Evolutionary conservation across 768 basidiomycete genomes (phyloP), one percentile per base, ranked within the genome.

Genomic region (Mrakia frigida): DNA sequence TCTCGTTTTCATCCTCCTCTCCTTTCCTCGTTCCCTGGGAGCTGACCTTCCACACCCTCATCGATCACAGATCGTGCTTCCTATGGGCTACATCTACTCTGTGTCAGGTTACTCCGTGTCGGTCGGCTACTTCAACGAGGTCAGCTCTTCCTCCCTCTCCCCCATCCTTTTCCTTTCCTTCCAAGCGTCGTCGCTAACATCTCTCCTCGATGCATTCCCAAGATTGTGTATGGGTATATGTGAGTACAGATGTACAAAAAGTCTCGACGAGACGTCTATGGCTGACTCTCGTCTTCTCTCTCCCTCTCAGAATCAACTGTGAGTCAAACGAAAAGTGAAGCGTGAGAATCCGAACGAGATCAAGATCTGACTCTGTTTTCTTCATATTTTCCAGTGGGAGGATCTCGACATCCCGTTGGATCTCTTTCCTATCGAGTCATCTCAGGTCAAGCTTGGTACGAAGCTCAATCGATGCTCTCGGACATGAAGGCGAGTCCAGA

Each of bases 401-500:
- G 71, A 13, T 72, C 71, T 52, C 46, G 71, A 3, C 71, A 72
- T 28, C 71, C 71, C 4, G 46, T 72, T 33, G 71, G 71, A 3
- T 72, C 71, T 7, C 71, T 72, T 31, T 72, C 71, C 18, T 72
- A 72, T 50, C 28, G 71, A 33, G 39, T 39, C 52, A 72, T 72
- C 50, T 72, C 71, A 0, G 71, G 71, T 33, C 71, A 72, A 28
- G 50, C 52, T 14, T 72, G 71, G 71, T 72, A 72, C 71, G 71
- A 72, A 31, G 71, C 71, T 52, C 71, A 72, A 56, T 31, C 50
- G 6, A 72, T 72, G 71, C 71, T 72, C 3, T 53, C 50, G 0
- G 71, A 72, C 37, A 72, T 72, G 71, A 72, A 72, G 68, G 52
- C 23, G 13, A 53, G 52, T 53, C 52, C 11, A 16, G 3, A 63